Conservation (phyloP, 2,329 filamentous ascomycete species). For the Ceratocystis harringtonii region DNA sequence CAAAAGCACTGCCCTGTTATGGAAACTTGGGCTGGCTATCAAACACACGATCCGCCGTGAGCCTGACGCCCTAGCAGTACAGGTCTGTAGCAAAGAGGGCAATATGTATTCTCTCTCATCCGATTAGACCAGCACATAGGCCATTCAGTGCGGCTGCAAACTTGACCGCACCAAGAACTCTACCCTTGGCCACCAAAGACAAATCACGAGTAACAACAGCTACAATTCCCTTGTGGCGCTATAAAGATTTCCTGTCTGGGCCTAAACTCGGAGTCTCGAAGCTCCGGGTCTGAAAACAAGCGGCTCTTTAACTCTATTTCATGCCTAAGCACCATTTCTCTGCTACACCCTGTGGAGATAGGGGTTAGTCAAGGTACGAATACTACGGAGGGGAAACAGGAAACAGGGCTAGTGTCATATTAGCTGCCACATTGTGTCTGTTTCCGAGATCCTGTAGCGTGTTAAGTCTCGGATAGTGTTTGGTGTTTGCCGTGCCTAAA, state of each 20-base stretch:
- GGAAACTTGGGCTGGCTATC: neutral
- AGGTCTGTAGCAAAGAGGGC: neutral
- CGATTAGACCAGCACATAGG: no score
- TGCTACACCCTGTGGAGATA: neutral
- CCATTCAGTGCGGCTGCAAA: no score
- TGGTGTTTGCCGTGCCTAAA: slow-evolving; percentile 21
- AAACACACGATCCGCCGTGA: neutral
- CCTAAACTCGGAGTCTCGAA: neutral
- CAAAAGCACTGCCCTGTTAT: neutral
- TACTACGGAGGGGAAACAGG: neutral
- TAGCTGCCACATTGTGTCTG: neutral
- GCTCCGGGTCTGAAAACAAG: slow-evolving; percentile 1
- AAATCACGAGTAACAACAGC: no score
- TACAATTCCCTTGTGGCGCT: neutral
- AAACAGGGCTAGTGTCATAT: neutral
- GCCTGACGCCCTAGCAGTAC: neutral
- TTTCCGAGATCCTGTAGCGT: slow-evolving; percentile 28
- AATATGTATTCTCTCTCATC: no score
- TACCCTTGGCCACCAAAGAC: no score
- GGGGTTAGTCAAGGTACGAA: neutral
- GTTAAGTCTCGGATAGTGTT: slow-evolving; percentile 36
- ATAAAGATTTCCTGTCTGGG: neutral
- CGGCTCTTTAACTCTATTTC: neutral
- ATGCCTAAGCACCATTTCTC: neutral
- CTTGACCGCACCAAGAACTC: no score